Base-by-base conservation (phyloP, 1,284 basidiomycete genomes). In the Pyrrhoderma noxium region DNA sequence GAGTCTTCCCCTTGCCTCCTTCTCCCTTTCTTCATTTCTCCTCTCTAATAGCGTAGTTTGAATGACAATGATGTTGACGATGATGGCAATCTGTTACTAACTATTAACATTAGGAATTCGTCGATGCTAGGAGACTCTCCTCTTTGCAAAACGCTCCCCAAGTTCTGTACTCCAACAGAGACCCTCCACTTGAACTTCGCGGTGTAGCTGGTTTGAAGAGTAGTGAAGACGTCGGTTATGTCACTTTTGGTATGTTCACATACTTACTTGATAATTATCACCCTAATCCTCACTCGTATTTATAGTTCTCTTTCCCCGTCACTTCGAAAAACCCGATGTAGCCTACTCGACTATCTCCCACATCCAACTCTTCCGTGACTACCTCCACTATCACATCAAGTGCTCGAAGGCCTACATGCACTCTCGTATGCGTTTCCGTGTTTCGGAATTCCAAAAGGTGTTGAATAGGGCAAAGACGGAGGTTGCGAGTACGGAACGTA, bases 321-420 rank as follows among this genome's bases (percentile, higher is more conserved):
- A 99, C 74, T 98, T 97, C 67, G 68, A 79, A 57, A 89, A 84
- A 61, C 74, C 82, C 3, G 70, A 77, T n/a, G 75, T 82, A 35
- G 85, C 89, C 5, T 75, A 80, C n/a, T 73, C 76, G 27, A 95
- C 93, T 13, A 98, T 98, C 64, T 94, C 93, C 35, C 91, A 93
- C 62, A 91, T 99, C 63, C 93, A 98, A 67, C 77, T 97, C 37
- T 99, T 99, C 85, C 79, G 96, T 48, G 93, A 98, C 69, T 98
- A 98, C 66, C 76, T 99, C 36, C 96, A 99, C 71, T 99, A 99
- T 70, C 96, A 99, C 70, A 96, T 99, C 80, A 99, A 95, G 66
- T 98, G 95, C 69, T 94, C 89, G 49, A 99, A 99, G 69, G 96
- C 95, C 1, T 99, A 99, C 72, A 95, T 99, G 91, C 96, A 99